Conservation (phyloP, 805 yeast species). For the Metschnikowia cubensis region DNA sequence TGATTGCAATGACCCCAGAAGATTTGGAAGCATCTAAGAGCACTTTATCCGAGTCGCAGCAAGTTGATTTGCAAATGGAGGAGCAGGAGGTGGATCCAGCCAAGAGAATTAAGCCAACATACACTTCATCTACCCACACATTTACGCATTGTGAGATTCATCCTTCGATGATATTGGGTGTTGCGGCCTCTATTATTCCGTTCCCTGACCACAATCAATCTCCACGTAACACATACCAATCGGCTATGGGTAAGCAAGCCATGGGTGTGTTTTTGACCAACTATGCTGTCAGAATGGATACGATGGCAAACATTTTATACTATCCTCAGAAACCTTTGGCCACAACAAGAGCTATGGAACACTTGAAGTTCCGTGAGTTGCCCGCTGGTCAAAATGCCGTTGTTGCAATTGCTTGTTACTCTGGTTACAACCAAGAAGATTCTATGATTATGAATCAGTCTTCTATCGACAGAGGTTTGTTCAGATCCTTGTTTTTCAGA, state of each 20-base stretch:
- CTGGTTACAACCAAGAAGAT: constrained; percentile 99
- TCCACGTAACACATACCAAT: constrained; percentile 98
- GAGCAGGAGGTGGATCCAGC: constrained; percentile 64
- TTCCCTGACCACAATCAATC: constrained; percentile 99
- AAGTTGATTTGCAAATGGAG: constrained; percentile 39
- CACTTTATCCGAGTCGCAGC: constrained; percentile 39
- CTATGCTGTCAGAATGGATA: constrained; percentile 96
- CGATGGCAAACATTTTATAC: constrained; percentile 96
- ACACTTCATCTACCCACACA: constrained; percentile 56
- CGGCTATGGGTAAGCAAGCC: constrained; percentile 99
- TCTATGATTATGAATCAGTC: constrained; percentile 99
- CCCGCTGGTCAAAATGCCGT: constrained; percentile 99
- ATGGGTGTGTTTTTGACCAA: constrained; percentile 98
- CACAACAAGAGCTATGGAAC: constrained; percentile 97
- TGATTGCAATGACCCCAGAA: constrained; percentile 99
- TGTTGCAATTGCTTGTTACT: constrained; percentile 96
- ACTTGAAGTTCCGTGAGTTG: constrained; percentile 90
- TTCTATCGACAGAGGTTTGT: constrained; percentile 92
- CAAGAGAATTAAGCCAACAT: constrained; percentile 74
- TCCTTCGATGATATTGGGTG: constrained; percentile 98
- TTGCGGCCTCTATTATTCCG: constrained; percentile 97
- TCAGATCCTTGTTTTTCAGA: constrained; percentile 92
- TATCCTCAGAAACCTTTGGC: constrained; percentile 98
- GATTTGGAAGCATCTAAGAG: constrained; percentile 70
- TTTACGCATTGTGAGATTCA: constrained; percentile 99